These are phyloP conservation scores for Pseudogymnoascus destructans DNA, from an alignment of 2,329 filamentous ascomycete genomes.

Conservation along the genomic window DNA sequence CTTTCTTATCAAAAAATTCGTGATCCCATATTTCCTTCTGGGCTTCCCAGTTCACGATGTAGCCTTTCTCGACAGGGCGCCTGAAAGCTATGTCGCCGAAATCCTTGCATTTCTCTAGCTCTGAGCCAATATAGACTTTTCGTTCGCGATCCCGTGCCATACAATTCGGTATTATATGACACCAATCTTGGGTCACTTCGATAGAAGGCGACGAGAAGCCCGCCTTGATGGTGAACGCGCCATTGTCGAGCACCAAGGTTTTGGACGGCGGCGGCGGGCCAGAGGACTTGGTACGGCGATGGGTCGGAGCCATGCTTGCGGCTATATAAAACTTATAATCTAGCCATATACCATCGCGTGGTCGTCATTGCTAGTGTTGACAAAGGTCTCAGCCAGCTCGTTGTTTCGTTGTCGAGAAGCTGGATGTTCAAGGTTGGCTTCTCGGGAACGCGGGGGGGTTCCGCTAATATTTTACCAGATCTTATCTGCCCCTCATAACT, in stretches of 20 bases:
- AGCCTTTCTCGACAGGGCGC: slow-evolving; percentile 85
- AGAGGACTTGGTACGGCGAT: slow-evolving; percentile 38
- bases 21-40: slow-evolving; percentile 93
- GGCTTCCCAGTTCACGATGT: slow-evolving; percentile 90
- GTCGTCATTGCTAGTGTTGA: slow-evolving; percentile 4
- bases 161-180: slow-evolving; percentile 71
- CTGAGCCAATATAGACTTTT: slow-evolving; percentile 65
- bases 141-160: slow-evolving; percentile 71
- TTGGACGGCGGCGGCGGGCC: slow-evolving; percentile 41
- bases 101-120: slow-evolving; percentile 68
- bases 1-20: slow-evolving; percentile 62
- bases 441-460: neutral
- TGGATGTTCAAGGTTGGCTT: neutral
- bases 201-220: slow-evolving; percentile 44
- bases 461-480: slow-evolving; percentile 9
- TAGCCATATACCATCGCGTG: neutral
- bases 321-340: neutral
- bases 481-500: slow-evolving; percentile 7
- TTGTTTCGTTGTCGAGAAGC: neutral
- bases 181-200: slow-evolving; percentile 33
- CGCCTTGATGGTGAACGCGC: slow-evolving; percentile 81
- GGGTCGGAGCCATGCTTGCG: slow-evolving; percentile 19
- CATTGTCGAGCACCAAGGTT: slow-evolving; percentile 88
- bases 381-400: neutral
- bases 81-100: slow-evolving; percentile 82